Conservation (phyloP, 176 grass and related monocot species). For the Oryza brachyantha region DNA sequence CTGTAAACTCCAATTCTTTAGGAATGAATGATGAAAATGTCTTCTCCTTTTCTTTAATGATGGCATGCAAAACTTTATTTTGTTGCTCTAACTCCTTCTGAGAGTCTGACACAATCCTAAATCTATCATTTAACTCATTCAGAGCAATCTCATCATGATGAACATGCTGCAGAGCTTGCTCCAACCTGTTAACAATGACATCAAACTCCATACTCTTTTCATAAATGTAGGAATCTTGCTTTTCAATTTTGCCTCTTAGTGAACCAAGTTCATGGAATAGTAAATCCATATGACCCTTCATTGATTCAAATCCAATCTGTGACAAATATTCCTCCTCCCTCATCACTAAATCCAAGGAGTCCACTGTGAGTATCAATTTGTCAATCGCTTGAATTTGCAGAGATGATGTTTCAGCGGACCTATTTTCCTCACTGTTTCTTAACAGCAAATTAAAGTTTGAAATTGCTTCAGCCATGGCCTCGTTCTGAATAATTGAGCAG, state of each 20-base stretch:
- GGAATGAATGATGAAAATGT: constrained; percentile 28
- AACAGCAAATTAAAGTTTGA: constrained; percentile 34
- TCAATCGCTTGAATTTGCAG: constrained; percentile 44
- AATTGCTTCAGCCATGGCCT: constrained; percentile 38
- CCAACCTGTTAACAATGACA: constrained; percentile 34
- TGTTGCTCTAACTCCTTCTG: constrained; percentile 45
- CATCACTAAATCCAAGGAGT: constrained; percentile 29
- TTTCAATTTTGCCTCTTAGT: constrained; percentile 44
- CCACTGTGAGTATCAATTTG: constrained; percentile 36
- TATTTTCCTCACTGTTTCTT: constrained; percentile 27
- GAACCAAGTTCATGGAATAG: constrained; percentile 37
- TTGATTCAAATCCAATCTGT: constrained; percentile 32
- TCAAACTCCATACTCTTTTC: constrained; percentile 41
- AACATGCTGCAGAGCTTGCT: constrained; percentile 47
- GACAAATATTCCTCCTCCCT: constrained; percentile 37
- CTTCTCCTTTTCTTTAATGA: constrained; percentile 54
- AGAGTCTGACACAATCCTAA: constrained; percentile 25
- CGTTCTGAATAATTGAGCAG: constrained; percentile 38
- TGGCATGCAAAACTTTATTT: constrained; percentile 26
- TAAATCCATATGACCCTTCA: constrained; percentile 32
- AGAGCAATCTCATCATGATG: constrained; percentile 30
- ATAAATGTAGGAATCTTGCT: constrained; percentile 40
- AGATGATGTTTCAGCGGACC: constrained; percentile 10
- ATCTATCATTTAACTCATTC: constrained; percentile 30
- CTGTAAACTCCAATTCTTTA: constrained; percentile 38